A percentile compares a stretch with the other conserved stretches of the same genome.
These are phyloP conservation scores for Penicillium sp. DNA, from an alignment of 2,329 filamentous ascomycete genomes.

Conservation along the genomic window DNA sequence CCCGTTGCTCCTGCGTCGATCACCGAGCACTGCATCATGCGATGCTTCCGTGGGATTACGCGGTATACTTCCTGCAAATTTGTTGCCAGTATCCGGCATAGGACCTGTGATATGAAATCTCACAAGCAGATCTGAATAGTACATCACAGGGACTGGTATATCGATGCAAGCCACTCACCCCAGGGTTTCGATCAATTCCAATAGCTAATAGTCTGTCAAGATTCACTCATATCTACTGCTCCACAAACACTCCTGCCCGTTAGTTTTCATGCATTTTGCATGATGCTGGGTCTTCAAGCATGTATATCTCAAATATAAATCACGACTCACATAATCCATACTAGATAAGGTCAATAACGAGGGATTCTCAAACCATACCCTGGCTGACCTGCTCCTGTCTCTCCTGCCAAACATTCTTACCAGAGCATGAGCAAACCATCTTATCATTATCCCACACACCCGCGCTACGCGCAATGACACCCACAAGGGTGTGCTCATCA, in stretches of 20 bases:
- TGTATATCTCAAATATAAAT: background rate
- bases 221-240: background rate
- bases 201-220: background rate
- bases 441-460: conserved; percentile 99
- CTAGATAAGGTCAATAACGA: background rate
- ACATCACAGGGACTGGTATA: too few relatives aligned
- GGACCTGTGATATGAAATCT: too few relatives aligned
- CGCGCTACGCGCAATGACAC: conserved; percentile 90
- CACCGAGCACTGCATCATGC: background rate
- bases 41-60: background rate
- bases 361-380: conserved; percentile 72
- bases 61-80: background rate
- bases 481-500: conserved; percentile 81
- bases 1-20: background rate
- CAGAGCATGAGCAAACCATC: conserved; percentile 95
- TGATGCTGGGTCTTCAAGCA: conserved; percentile 7
- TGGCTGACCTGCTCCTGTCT: conserved; percentile 82
- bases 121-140: too few relatives aligned
- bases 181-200: too few relatives aligned
- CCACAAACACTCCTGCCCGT: background rate
- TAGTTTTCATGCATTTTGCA: background rate
- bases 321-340: background rate
- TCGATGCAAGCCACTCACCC: too few relatives aligned
- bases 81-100: background rate
- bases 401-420: conserved; percentile 98